Base-by-base conservation (phyloP, 768 basidiomycete genomes). In the Epithele typhae region DNA sequence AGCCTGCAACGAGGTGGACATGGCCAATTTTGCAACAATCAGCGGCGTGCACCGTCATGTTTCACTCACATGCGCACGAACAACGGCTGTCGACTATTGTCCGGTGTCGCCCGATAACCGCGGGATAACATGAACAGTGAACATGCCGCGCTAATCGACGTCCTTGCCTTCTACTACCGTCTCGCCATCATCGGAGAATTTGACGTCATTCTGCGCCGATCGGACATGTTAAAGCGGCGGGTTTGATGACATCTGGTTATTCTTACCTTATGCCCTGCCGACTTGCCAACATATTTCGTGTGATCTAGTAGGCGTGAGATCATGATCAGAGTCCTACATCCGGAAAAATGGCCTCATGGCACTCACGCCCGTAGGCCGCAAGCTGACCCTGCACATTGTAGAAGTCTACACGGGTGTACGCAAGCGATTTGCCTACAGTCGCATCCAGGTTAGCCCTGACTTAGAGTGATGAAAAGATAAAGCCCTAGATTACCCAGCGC, bases 251-350 rank as follows among this genome's bases (percentile, higher is more conserved):
- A n/a, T n/a, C n/a, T n/a, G n/a, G n/a, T n/a, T n/a, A n/a, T n/a
- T n/a, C 18, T 52, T 14, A 77, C 75, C 50, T 67, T 55, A 40
- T 73, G 70, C 8, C 67, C 68, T 2, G 64, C 61, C 9, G 85
- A 87, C 60, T 77, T 87, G 12, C 87, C 88, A 46, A 92, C 69
- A 53, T 88, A 92, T 62, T 92, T 92, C 7, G 90, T 92, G 57
- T 92, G 90, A 49, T 83, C 89, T 92, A 48, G 1, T 40, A 19
- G 45, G 17, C 18, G 34, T 24, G 15, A 3, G 30, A 19, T 17
- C 14, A 30, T 7, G 7, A 30, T 7, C 27, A 7, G 8, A 14
- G 27, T 14, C 27, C 14, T 30, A 7, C 8, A 30, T 30, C n/a
- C n/a, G n/a, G 27, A 30, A 25, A 25, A 25, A 47, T 12, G 18